Conservation (phyloP, 306 rosid species). For the Corylus americana region DNA sequence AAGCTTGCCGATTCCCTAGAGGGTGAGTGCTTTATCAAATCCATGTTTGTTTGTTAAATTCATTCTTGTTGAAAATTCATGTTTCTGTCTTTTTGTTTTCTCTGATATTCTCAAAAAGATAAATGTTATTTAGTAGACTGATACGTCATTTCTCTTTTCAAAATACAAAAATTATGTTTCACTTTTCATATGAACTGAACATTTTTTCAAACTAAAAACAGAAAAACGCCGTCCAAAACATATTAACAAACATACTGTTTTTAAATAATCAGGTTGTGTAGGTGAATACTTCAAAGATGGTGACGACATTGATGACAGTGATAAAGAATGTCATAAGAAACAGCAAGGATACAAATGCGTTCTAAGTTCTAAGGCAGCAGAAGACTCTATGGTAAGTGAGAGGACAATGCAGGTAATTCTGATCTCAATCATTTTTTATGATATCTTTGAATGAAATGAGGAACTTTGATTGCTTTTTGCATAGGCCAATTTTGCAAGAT, state of each 20-base stretch:
- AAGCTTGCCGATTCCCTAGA: constrained; percentile 68
- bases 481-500: constrained; percentile 83
- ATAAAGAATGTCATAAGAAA: constrained; percentile 35
- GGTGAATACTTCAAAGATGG: constrained; percentile 38
- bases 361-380: constrained; percentile 59
- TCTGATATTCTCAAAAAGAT: no score
- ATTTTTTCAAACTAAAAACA: no score
- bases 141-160: no score
- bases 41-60: neutral
- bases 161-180: no score
- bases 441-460: neutral
- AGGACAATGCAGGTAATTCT: neutral
- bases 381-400: constrained; percentile 63
- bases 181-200: no score
- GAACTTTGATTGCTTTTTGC: neutral
- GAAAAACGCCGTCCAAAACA: no score
- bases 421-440: neutral
- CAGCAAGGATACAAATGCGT: constrained; percentile 68
- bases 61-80: neutral
- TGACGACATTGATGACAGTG: constrained; percentile 21
- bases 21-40: constrained; percentile 38
- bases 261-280: constrained; percentile 52
- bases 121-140: no score
- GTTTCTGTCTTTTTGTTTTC: no score
- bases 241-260: neutral